Evolutionary conservation across 176 grass and related monocot genomes (phyloP).

Genomic region (Carex scoparia): DNA sequence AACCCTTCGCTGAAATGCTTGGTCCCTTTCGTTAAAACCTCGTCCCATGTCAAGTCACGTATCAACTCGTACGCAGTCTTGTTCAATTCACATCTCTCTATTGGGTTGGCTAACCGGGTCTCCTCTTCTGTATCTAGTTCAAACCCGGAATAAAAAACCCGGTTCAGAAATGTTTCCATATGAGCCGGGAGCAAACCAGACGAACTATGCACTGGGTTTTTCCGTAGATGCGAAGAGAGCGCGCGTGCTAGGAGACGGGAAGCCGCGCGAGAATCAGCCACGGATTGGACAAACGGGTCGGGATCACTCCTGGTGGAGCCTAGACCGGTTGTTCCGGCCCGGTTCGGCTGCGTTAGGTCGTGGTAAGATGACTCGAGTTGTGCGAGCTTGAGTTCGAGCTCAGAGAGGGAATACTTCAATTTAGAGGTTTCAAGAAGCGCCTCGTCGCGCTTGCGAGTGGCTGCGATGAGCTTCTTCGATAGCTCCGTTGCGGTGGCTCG

Average conservation of each 20-base stretch:
- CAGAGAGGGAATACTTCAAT: conserved; percentile 60
- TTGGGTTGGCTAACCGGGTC: conserved; percentile 44
- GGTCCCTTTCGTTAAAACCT: conserved; percentile 70
- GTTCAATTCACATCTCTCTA: conserved; percentile 58
- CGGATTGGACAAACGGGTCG: conserved; percentile 46
- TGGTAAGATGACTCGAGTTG: conserved; percentile 51
- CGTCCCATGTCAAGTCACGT: conserved; percentile 62
- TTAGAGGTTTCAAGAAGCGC: conserved; percentile 65
- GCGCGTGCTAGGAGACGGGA: conserved; percentile 67
- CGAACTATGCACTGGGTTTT: conserved; percentile 17
- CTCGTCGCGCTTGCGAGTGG: conserved; percentile 76
- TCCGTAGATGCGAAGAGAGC: conserved; percentile 55
- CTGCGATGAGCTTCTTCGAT: conserved; percentile 58
- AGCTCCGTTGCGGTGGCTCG: conserved; percentile 61
- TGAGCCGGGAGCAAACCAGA: conserved; percentile 33
- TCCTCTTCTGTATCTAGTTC: conserved; percentile 61
- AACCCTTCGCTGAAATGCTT: conserved; percentile 80
- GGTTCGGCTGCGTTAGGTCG: conserved; percentile 20
- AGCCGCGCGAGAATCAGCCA: conserved; percentile 54
- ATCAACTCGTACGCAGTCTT: conserved; percentile 50
- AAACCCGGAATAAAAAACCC: conserved; percentile 59
- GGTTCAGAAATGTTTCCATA: conserved; percentile 79
- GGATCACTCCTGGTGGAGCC: conserved; percentile 22
- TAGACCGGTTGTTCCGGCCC: neutral
- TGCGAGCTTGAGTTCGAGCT: conserved; percentile 72